Conservation (phyloP, 768 basidiomycete species). For the Naematelia encephala region DNA sequence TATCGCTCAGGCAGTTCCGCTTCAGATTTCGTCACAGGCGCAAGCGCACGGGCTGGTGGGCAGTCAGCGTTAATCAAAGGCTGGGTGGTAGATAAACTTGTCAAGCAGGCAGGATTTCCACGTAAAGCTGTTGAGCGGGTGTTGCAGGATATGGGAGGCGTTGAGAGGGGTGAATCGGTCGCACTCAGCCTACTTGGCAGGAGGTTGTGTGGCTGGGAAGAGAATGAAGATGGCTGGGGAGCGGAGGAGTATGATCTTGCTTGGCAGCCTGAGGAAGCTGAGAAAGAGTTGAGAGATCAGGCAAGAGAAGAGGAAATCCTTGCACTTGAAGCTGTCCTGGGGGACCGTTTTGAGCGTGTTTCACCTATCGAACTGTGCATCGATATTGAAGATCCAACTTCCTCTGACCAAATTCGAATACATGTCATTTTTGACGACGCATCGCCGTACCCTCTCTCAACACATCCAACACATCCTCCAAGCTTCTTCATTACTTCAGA, state of each 20-base stretch:
- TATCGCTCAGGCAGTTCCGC: conserved; percentile 46
- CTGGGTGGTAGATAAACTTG: conserved; percentile 75
- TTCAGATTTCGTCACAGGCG: conserved; percentile 47
- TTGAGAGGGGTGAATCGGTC: conserved; percentile 54
- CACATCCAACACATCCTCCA: conserved; percentile 54
- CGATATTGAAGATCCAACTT: conserved; percentile 23
- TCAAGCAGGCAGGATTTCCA: conserved; percentile 83
- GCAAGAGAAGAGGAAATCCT: conserved; percentile 51
- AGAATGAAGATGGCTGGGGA: conserved; percentile 43
- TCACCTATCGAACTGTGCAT: conserved; percentile 37
- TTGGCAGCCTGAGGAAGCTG: conserved; percentile 27
- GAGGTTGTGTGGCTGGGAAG: conserved; percentile 47
- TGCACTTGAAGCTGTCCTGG: conserved; percentile 48
- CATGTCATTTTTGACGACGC: conserved; percentile 62
- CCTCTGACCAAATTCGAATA: conserved; percentile 55
- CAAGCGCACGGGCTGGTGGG: conserved; percentile 32
- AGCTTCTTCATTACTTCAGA: conserved; percentile 73
- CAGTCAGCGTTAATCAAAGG: conserved; percentile 59
- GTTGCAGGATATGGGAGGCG: conserved; percentile 45
- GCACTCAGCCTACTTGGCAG: conserved; percentile 55
- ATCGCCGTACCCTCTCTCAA: conserved; percentile 56
- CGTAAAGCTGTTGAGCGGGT: conserved; percentile 64
- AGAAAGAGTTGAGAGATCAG: conserved; percentile 34
- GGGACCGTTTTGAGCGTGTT: conserved; percentile 38
- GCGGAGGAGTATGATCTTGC: conserved; percentile 32